These are phyloP conservation scores for Paraphaeosphaeria minitans DNA, from an alignment of 2,329 filamentous ascomycete genomes.

Conservation along the genomic window DNA sequence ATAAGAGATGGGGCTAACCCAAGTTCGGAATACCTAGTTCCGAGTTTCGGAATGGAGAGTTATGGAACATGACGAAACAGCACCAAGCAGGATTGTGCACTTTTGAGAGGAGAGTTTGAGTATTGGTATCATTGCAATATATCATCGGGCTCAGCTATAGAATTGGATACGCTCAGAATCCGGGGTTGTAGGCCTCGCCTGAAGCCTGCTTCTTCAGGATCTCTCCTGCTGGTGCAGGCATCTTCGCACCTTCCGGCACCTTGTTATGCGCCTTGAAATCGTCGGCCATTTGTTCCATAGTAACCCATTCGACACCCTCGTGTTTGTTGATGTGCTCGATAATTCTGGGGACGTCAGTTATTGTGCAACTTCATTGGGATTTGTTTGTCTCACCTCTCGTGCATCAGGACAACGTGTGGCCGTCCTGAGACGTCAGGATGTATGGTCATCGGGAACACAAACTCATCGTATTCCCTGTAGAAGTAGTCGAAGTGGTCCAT, in stretches of 20 bases:
- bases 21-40: conserved; percentile 10
- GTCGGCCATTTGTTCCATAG: conserved; percentile 73
- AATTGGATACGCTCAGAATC: conserved; percentile 5
- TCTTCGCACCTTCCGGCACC: conserved; percentile 62
- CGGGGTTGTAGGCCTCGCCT: conserved; percentile 30
- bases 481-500: conserved; percentile 73
- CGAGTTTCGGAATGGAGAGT: background rate
- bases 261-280: conserved; percentile 72
- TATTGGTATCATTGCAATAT: background rate
- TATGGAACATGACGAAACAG: background rate
- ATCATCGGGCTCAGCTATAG: background rate
- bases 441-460: conserved; percentile 77
- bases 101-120: background rate
- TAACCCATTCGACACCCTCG: conserved; percentile 69
- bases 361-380: background rate
- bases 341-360: conserved; percentile 46
- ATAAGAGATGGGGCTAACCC: background rate
- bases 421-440: conserved; percentile 70
- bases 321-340: conserved; percentile 72
- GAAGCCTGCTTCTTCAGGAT: conserved; percentile 55
- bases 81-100: background rate
- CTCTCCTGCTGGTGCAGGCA: conserved; percentile 62
- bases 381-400: conserved; percentile 61
- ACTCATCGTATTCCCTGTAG: conserved; percentile 77
- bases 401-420: conserved; percentile 75